Evolutionary conservation across 768 basidiomycete genomes (phyloP), one percentile per base, ranked within the genome.

Genomic region (Tylopilus sp.): DNA sequence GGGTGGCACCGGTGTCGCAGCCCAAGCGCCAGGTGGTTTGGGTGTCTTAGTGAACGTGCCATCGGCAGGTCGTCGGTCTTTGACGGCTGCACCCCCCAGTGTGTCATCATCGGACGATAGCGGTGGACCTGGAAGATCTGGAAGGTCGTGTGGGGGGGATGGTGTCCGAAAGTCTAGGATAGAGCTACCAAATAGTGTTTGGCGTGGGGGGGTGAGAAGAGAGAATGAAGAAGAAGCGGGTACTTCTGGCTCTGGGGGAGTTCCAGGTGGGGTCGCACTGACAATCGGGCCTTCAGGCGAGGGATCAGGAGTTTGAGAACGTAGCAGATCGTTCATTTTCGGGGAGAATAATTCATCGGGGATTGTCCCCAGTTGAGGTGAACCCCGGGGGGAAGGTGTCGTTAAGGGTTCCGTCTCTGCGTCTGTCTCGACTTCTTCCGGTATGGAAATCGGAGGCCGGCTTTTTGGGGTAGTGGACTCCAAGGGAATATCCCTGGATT

Each of bases 71-170:
- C 50, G 52, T 35, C 52, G 61, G 48, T 53, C 54, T 52, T 47
- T 68, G 49, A 43, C 51, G 17, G 58, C 67, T 33, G 59, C 56
- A 47, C 44, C 31, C 55, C 69, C 53, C 52, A 68, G 45, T 48
- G 65, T 74, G 39, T 81, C 78, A 30, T 79, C 79, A 13, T 77
- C 76, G 3, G 69, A 70, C 10, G 79, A 79, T n/a, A 76, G 77
- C 3, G 85, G 83, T 3, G 82, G 83, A 17, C 69, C 82, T 12
- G 86, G 86, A 43, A 88, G 79, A 7, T 84, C 84, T 10, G 86
- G 83, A 51, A 86, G 73, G 40, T 73, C 77, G 38, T 71, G 72
- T 1, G 83, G 81, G 26, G 86, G 83, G 1, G 86, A 81, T 9
- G 83, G 85, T 0, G 82, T 86, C 57, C 75, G 69, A 57, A 82